Conservation (phyloP, 495 filamentous ascomycete species). For the Daldinia bambusicola region DNA sequence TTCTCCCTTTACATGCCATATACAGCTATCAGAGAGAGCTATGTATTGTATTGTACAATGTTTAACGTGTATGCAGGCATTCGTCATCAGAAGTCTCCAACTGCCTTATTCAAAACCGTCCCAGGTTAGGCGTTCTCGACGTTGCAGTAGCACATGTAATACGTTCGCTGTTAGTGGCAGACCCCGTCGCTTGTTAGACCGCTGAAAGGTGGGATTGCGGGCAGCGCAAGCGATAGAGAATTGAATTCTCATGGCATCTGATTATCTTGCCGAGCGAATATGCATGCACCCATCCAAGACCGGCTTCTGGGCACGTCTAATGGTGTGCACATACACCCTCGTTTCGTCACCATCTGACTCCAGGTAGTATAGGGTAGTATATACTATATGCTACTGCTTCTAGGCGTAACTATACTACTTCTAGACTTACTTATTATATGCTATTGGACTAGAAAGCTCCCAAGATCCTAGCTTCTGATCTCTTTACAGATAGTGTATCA, state of each 20-base stretch:
- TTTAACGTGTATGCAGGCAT: conserved; percentile 4
- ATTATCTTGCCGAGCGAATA: conserved; percentile 42
- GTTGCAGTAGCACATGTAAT: conserved; percentile 40
- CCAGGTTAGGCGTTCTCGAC: conserved; percentile 4
- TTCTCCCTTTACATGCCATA: not conserved
- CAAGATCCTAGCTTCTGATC: conserved; percentile 31
- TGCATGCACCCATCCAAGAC: conserved; percentile 36
- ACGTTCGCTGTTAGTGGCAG: conserved; percentile 25
- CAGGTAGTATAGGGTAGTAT: conserved; percentile 20
- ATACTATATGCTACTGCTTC: conserved; percentile 8
- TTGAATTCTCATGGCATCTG: conserved; percentile 29
- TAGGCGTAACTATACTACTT: conserved; percentile 22
- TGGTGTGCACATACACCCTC: conserved; percentile 41
- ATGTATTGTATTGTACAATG: not conserved
- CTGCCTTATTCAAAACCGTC: not conserved
- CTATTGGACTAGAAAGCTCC: conserved; percentile 14
- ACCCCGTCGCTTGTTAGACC: conserved; percentile 15
- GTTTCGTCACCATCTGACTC: conserved; percentile 45
- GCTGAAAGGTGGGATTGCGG: conserved; percentile 26
- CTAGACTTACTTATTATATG: conserved; percentile 20
- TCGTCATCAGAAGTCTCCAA: conserved; percentile 4
- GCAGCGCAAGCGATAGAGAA: conserved; percentile 27
- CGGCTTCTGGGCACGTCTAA: conserved; percentile 28
- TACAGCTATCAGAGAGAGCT: not conserved
- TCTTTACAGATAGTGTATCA: conserved; percentile 31